These are phyloP conservation scores for Solanum megistacrolobum DNA, from an alignment of 257 asterid species.

Conservation along the genomic window DNA sequence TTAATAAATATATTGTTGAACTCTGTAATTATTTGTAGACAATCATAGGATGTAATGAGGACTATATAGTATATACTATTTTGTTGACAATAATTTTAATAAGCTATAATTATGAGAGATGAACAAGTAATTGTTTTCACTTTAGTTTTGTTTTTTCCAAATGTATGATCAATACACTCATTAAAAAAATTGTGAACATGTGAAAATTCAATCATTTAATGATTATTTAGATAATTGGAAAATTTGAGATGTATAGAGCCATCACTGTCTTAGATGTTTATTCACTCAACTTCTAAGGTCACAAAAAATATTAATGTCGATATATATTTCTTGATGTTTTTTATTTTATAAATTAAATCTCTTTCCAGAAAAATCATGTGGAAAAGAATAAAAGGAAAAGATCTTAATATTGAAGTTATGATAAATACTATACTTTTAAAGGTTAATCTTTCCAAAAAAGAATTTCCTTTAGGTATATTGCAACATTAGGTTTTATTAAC, in stretches of 20 bases:
- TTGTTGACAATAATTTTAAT: not conserved
- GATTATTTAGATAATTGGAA: not conserved
- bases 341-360: not conserved
- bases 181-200: not conserved
- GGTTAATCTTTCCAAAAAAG: not conserved
- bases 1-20: not conserved
- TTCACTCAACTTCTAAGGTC: not conserved
- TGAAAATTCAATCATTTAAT: not conserved
- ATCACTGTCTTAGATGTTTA: not conserved
- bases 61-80: not conserved
- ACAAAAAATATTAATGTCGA: too few species aligned
- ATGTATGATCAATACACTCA: not conserved
- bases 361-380: not conserved
- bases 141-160: not conserved
- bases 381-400: not conserved
- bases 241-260: not conserved
- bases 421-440: too few species aligned
- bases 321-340: not conserved
- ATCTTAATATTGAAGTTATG: not conserved
- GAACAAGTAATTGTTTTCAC: not conserved
- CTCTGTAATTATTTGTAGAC: too few species aligned
- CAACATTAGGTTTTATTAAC: not conserved
- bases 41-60: not conserved
- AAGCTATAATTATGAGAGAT: not conserved
- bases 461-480: not conserved